Percentiles rank a stretch among this genome's conserved stretches.
Evolutionary conservation across 192 early-diverging fungal species (phyloP).

Genomic region (Rhizophagus prolifer): DNA sequence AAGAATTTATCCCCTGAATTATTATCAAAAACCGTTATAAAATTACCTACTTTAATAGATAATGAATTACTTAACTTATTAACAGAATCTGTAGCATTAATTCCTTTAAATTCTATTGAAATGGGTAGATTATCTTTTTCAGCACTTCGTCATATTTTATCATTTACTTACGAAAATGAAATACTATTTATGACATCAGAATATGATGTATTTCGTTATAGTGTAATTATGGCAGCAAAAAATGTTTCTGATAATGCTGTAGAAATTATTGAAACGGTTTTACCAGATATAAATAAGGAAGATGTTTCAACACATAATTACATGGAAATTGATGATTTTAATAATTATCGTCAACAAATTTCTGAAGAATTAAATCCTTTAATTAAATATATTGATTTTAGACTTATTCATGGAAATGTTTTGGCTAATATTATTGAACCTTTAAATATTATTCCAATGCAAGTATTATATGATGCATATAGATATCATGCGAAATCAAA

Average conservation of each 20-base stretch:
- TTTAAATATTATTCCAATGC: background rate
- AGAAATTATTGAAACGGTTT: background rate
- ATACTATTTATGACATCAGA: background rate
- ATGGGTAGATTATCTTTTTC: background rate
- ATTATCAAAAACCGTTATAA: background rate
- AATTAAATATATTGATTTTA: background rate
- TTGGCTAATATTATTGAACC: background rate
- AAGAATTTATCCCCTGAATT: background rate
- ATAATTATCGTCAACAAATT: background rate
- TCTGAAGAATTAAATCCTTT: background rate
- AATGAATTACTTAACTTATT: background rate
- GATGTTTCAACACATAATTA: background rate
- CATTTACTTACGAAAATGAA: background rate
- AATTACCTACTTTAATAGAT: background rate
- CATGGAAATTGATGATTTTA: background rate
- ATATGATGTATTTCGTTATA: background rate
- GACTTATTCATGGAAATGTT: background rate
- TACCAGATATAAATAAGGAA: background rate
- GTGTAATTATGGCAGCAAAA: background rate
- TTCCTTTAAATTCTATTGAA: background rate
- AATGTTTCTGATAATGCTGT: background rate
- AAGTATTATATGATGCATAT: background rate
- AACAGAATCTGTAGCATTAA: background rate
- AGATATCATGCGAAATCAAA: background rate
- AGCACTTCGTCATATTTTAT: background rate